Evolutionary conservation across 495 filamentous ascomycete species (phyloP).

Genomic region (Podospora comata): DNA sequence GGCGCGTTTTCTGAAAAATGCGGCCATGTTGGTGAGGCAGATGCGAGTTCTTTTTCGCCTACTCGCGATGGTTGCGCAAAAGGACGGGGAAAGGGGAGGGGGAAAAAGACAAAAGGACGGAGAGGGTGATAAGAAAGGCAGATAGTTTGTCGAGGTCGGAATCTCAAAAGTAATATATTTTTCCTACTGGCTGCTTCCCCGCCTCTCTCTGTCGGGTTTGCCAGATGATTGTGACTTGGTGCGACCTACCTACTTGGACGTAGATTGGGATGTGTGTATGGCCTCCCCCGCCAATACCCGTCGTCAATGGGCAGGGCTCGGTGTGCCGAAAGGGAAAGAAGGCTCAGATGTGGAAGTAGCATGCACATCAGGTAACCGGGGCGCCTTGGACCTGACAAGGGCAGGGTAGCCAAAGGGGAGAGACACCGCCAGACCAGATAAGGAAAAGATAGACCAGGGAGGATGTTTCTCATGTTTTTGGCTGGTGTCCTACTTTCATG

Average conservation of each 20-base stretch:
- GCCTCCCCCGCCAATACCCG: not conserved
- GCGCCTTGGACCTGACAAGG: not conserved
- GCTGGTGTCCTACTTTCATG: not conserved
- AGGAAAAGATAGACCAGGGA: not conserved
- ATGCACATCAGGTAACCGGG: not conserved
- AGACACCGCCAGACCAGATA: not conserved
- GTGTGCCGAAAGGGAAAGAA: slow-evolving; percentile 4
- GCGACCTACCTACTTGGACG: not conserved
- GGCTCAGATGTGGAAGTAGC: not conserved
- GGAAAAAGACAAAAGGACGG: not conserved
- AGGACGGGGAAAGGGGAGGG: not conserved
- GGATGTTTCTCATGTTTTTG: not conserved
- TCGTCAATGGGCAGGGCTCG: not conserved
- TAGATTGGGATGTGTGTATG: not conserved
- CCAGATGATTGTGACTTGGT: not conserved
- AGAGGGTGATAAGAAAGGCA: slow-evolving; percentile 3
- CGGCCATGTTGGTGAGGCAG: slow-evolving; percentile 17
- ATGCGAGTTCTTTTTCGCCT: not conserved
- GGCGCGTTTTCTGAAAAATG: slow-evolving; percentile 20
- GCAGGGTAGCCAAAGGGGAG: not conserved
- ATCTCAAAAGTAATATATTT: not conserved
- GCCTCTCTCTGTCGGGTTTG: not conserved
- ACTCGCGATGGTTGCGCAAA: not conserved
- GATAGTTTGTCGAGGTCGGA: not conserved
- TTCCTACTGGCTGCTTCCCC: no score